Percentiles rank a stretch among this genome's conserved stretches.
phyloP scores from a whole-genome alignment of 1,284 basidiomycete species.

The Erythrobasidium hasegawianum region DNA sequence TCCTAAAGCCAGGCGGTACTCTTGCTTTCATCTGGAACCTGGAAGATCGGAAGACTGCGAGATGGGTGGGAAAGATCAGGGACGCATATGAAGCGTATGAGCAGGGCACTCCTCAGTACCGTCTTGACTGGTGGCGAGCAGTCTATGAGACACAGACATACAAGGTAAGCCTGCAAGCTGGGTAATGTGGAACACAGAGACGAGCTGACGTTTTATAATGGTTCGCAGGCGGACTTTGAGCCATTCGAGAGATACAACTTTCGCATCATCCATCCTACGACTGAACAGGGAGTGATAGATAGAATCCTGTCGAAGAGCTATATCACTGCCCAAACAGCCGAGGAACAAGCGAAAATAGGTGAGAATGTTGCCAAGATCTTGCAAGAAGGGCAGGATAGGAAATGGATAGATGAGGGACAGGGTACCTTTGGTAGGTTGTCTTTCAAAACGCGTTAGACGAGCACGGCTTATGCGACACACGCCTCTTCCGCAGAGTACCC shows the following conservation, averaged over 20 bases:
- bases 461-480: slow-evolving; percentile 18
- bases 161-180: not conserved
- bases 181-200: too few relatives aligned
- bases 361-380: slow-evolving; percentile 33
- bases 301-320: slow-evolving; percentile 41
- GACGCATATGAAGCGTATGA: slow-evolving; percentile 43
- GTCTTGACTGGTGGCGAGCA: slow-evolving; percentile 37
- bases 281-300: slow-evolving; percentile 40
- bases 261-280: slow-evolving; percentile 24
- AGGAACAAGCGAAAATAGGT: slow-evolving; percentile 34
- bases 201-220: too few relatives aligned
- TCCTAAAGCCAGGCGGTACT: slow-evolving; percentile 48
- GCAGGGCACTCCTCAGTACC: slow-evolving; percentile 40
- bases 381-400: slow-evolving; percentile 35
- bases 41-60: slow-evolving; percentile 36
- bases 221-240: slow-evolving; percentile 15
- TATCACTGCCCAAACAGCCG: slow-evolving; percentile 39
- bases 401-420: slow-evolving; percentile 40
- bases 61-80: slow-evolving; percentile 41
- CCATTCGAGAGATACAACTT: slow-evolving; percentile 20
- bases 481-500: slow-evolving; percentile 27
- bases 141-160: slow-evolving; percentile 36
- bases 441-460: not conserved
- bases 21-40: slow-evolving; percentile 47
- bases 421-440: slow-evolving; percentile 36